Percentiles rank a stretch among this genome's conserved stretches.
phyloP scores from a whole-genome alignment of 768 basidiomycete genomes.

The Suillus plorans region DNA sequence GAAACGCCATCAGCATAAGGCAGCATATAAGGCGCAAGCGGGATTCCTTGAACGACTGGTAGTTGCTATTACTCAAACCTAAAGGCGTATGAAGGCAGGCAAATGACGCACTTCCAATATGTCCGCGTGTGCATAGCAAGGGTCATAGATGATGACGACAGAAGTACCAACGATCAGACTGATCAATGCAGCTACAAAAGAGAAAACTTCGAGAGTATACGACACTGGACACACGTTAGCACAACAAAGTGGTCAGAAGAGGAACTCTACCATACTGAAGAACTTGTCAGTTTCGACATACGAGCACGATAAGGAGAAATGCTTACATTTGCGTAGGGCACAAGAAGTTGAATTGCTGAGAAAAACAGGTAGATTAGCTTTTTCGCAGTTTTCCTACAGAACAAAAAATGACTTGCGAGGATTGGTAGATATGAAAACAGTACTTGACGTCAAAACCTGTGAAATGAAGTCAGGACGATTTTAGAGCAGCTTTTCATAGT shows the following conservation, averaged over 20 bases:
- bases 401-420: not conserved
- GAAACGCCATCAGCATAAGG: not conserved
- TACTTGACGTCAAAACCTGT: not conserved
- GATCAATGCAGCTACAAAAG: not conserved
- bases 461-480: not conserved
- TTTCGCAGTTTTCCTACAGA: not conserved
- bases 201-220: not conserved
- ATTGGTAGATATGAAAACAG: not conserved
- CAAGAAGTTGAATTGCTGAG: not conserved
- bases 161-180: not conserved
- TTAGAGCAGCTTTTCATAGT: not conserved
- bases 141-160: not conserved
- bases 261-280: not conserved
- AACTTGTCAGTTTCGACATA: not conserved
- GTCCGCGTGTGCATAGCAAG: not conserved
- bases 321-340: not conserved
- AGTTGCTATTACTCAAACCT: not conserved
- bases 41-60: not conserved
- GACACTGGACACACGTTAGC: not conserved
- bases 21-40: not conserved
- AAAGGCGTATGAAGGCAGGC: not conserved
- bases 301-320: not conserved
- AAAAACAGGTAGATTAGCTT: too few species aligned
- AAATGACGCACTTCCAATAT: not conserved
- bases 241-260: not conserved